Base-by-base conservation (phyloP, 306 rosid species). In the Acacia melanoxylon region DNA sequence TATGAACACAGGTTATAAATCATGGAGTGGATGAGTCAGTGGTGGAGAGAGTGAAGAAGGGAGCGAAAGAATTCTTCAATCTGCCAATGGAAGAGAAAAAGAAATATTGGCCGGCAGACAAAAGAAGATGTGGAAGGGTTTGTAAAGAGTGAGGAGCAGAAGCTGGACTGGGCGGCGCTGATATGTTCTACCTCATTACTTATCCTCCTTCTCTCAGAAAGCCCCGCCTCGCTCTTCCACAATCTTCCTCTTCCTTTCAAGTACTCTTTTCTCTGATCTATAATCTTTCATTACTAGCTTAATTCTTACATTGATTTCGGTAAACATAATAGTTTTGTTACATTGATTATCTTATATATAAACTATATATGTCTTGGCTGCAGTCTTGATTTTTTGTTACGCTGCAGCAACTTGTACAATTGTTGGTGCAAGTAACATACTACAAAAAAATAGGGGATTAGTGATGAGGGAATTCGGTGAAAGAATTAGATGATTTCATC, bases 111-210 rank as follows among this genome's bases (percentile, higher is more conserved):
- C 73, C 40, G 48, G 49, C 73, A 68, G 48, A 68, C 46, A 8
- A 17, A 3, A 1, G 73, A 17, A 10, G 73, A 68, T 9, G 12
- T 40, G 27, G 49, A 68, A 40, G 73, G 49, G 8, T 68, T 68
- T 40, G 73, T 68, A 16, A 44, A 37, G 2, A 37, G 49, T 68
- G 49, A 40, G 27, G 49, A 37, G 48, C 49, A 68, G 25, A 68
- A 40, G 73, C 48, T 68, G 8, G 73, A 68, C 10, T 68, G 73
- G 73, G 73, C n/a, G n/a, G n/a, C n/a, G n/a, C 29, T 19, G 73
- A 68, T 8, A 19, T 68, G 27, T 68, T 68, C 48, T 40, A 33
- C 11, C 2, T 66, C 7, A 5, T 40, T 27, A 68, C 48, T 19
- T 31, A 9, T 40, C 73, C 73, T 37, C 29, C 45, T 19, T 20